These are phyloP conservation scores for Erigeron philadelphicus DNA, from an alignment of 140 eudicot genomes.

Conservation along the genomic window DNA sequence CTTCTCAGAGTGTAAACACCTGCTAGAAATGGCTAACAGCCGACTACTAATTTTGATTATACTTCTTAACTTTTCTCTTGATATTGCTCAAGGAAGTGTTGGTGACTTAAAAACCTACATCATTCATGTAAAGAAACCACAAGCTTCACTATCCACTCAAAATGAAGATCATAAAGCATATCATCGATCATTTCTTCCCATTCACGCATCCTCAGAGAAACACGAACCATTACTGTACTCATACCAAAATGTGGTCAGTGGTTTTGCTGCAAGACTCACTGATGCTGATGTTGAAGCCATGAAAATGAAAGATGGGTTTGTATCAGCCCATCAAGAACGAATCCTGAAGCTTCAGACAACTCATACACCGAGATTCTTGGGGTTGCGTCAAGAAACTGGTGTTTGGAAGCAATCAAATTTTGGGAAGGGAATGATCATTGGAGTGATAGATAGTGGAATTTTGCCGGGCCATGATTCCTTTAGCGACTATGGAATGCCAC, in stretches of 20 bases:
- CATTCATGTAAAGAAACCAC: slow-evolving; percentile 16
- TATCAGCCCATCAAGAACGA: neutral
- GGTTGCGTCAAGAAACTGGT: neutral
- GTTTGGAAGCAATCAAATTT: slow-evolving; percentile 6
- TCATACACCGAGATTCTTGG: slow-evolving; percentile 8
- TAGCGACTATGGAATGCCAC: slow-evolving; percentile 7
- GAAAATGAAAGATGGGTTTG: slow-evolving; percentile 8
- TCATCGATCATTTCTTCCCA: slow-evolving; percentile 8
- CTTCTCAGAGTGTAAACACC: neutral
- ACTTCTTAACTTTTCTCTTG: neutral
- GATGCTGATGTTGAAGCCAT: slow-evolving; percentile 5
- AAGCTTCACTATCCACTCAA: neutral
- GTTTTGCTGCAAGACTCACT: slow-evolving; percentile 17
- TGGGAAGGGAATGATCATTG: slow-evolving; percentile 12
- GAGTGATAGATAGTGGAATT: slow-evolving; percentile 1
- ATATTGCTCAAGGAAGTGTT: neutral
- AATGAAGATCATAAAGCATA: slow-evolving; percentile 4
- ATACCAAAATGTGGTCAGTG: slow-evolving; percentile 9
- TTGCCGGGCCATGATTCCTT: slow-evolving; percentile 4
- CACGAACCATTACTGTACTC: neutral
- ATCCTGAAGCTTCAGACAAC: slow-evolving; percentile 6
- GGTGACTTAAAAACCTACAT: slow-evolving; percentile 2
- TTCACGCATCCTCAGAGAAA: neutral
- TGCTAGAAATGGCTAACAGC: neutral
- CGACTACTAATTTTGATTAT: neutral